These are phyloP conservation scores for Hymenoscyphus fraxineus DNA, from an alignment of 2,329 filamentous ascomycete genomes.

Conservation along the genomic window DNA sequence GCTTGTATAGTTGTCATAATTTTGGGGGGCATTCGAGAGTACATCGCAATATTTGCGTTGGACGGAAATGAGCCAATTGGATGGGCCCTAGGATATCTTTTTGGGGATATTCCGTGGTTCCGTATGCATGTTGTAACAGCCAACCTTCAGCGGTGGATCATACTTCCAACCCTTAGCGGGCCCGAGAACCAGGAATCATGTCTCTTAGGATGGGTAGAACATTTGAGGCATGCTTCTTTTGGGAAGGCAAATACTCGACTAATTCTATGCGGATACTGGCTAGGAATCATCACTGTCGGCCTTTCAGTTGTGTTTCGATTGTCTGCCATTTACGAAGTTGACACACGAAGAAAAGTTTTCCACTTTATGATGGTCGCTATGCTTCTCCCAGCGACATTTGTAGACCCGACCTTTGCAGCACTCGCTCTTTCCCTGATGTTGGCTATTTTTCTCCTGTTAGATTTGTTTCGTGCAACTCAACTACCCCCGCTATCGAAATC, in stretches of 20 bases:
- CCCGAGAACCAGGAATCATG: slow-evolving; percentile 40
- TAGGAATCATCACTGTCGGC: slow-evolving; percentile 64
- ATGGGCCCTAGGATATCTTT: slow-evolving; percentile 86
- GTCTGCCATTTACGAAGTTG: slow-evolving; percentile 78
- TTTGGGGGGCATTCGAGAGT: slow-evolving; percentile 65
- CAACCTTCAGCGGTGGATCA: slow-evolving; percentile 72
- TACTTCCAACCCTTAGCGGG: slow-evolving; percentile 53
- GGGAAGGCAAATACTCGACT: slow-evolving; percentile 82
- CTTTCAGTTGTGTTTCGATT: slow-evolving; percentile 72
- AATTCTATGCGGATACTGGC: slow-evolving; percentile 69
- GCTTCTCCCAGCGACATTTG: slow-evolving; percentile 80
- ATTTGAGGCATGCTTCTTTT: slow-evolving; percentile 59
- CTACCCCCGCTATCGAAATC: slow-evolving; percentile 85
- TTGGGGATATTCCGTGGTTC: slow-evolving; percentile 72
- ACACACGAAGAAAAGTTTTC: slow-evolving; percentile 94
- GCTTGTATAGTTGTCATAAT: slow-evolving; percentile 61
- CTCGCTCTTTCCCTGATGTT: slow-evolving; percentile 77
- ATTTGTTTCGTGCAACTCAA: slow-evolving; percentile 85
- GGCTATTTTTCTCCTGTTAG: slow-evolving; percentile 80
- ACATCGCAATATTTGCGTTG: slow-evolving; percentile 66
- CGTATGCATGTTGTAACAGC: slow-evolving; percentile 66
- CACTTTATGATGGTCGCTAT: slow-evolving; percentile 98
- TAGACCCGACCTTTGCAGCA: slow-evolving; percentile 81
- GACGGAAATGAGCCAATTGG: slow-evolving; percentile 75
- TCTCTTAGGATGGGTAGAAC: slow-evolving; percentile 57